Base-by-base conservation (phyloP, 306 rosid genomes). In the Quercus variabilis region DNA sequence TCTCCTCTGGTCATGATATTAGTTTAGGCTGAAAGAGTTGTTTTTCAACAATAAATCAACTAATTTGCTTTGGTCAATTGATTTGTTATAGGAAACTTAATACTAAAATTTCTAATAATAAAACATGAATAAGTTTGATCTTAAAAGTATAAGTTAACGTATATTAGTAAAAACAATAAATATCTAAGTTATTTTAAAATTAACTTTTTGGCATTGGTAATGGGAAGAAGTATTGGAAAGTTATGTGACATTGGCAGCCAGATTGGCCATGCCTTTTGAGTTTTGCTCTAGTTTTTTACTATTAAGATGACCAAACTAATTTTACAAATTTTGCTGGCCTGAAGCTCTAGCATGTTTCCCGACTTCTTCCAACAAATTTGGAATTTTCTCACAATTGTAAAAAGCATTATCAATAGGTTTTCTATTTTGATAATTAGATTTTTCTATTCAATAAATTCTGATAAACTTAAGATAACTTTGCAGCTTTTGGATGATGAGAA, bases 401-500 rank as follows among this genome's bases (percentile, higher is more conserved):
- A 18, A 8, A 33, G 55, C 60, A 67, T 51, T 41, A 9, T 49
- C 20, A 23, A 55, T 23, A 19, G 49, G 17, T 15, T 60, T 74
- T 62, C 11, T 46, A 3, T 33, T 46, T 31, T 19, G 8, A 74
- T 38, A 19, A 18, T 9, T 69, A 38, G 5, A 46, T 46, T 46
- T 13, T 54, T 71, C 17, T 51, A 3, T 56, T 43, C 5, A 8
- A 41, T 26, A 14, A 59, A 25, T 41, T 77, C 30, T 81, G 57
- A 69, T 46, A 71, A 14, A 55, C 52, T 26, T 17, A 5, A 33
- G 46, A 30, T 75, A 46, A 64, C 58, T 74, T 51, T 86, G 91
- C 97, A 95, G 99, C 68, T 93, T 73, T 80, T 95, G 89, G 83
- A 76, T 15, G 87, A 91, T 86, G 93, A 91, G 88, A 82, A 82